Conservation (phyloP, 1,284 basidiomycete species). For the Tilletia caries region DNA sequence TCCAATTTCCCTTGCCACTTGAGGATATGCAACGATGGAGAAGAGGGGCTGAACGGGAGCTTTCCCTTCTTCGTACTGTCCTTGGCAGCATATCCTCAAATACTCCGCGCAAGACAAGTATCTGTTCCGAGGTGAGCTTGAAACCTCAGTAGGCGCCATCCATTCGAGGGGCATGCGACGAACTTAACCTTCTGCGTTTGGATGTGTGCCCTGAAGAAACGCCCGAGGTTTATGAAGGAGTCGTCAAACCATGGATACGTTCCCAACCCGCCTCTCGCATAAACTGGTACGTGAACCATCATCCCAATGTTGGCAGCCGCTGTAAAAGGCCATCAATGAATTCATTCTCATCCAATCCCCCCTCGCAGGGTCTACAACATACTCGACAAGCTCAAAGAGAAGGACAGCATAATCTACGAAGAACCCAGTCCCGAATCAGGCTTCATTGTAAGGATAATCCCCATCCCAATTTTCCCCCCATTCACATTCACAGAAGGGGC, state of each 20-base stretch:
- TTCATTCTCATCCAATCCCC: no score
- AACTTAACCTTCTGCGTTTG: no score
- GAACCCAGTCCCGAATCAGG: constrained; percentile 62
- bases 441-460: constrained; percentile 62
- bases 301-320: no score
- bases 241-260: constrained; percentile 45
- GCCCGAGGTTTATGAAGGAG: constrained; percentile 38
- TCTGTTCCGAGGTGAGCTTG: constrained; percentile 65
- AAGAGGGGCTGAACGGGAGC: no score
- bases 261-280: constrained; percentile 56
- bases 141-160: no score
- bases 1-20: no score
- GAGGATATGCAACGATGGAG: no score
- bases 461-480: not conserved
- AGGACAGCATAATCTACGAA: constrained; percentile 69
- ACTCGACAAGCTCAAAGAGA: constrained; percentile 73
- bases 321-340: no score
- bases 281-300: constrained; percentile 65
- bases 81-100: constrained; percentile 60
- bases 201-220: constrained; percentile 27
- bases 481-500: no score
- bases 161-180: no score
- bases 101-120: constrained; percentile 72
- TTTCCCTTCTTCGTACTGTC: no score
- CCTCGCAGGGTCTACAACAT: constrained; percentile 77